A percentile compares a stretch with the other conserved stretches of the same genome.
phyloP scores from a whole-genome alignment of 2,329 filamentous ascomycete species.

The Cadophora malorum region DNA sequence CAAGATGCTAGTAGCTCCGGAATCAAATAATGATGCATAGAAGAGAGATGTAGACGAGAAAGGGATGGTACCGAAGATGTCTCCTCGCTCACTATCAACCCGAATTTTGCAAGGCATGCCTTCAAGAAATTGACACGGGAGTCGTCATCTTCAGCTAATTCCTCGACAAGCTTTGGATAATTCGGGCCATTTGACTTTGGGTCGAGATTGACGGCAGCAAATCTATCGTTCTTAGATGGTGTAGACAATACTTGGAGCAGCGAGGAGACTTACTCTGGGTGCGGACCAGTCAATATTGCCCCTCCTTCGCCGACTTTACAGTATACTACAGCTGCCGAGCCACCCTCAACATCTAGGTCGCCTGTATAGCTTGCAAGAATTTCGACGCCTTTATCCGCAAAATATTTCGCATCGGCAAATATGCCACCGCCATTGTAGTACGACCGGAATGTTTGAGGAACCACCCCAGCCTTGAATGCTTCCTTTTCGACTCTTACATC shows the following conservation, averaged over 20 bases:
- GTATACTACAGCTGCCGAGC: constrained; percentile 80
- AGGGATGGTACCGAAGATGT: constrained; percentile 76
- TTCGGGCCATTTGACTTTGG: constrained; percentile 69
- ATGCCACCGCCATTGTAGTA: constrained; percentile 97
- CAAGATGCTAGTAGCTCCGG: constrained; percentile 69
- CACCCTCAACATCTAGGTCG: constrained; percentile 76
- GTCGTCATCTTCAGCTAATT: constrained; percentile 71
- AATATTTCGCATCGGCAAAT: constrained; percentile 79
- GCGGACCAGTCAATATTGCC: constrained; percentile 82
- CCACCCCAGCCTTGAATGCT: constrained; percentile 57
- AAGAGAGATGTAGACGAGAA: constrained; percentile 83
- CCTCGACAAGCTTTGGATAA: constrained; percentile 73
- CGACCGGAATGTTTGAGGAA: constrained; percentile 69
- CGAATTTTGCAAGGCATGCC: constrained; percentile 79
- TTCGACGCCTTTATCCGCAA: constrained; percentile 71
- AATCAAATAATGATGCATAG: constrained; percentile 68
- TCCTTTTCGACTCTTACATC: constrained; percentile 68
- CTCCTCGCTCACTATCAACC: constrained; percentile 77
- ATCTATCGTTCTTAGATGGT: constrained; percentile 58
- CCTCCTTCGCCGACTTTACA: constrained; percentile 82
- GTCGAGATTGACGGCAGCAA: constrained; percentile 79
- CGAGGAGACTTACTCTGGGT: constrained; percentile 76
- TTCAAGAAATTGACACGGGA: constrained; percentile 77
- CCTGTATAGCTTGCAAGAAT: constrained; percentile 82
- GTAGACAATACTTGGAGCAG: neutral